A percentile compares a stretch with the other conserved stretches of the same genome.
phyloP scores from a whole-genome alignment of 495 filamentous ascomycete species.

The Penicillium desertorum region DNA sequence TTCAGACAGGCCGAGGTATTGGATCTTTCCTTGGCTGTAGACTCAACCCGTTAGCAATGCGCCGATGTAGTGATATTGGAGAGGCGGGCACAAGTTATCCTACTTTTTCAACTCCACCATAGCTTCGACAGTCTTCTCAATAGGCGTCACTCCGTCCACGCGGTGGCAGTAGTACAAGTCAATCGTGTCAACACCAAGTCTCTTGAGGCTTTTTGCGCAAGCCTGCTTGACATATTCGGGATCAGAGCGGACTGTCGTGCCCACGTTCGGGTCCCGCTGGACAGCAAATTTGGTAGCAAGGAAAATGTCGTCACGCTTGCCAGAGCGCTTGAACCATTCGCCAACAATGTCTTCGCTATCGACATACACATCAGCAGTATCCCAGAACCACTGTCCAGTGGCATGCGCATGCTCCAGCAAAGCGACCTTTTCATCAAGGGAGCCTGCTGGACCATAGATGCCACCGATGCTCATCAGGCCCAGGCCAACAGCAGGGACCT shows the following conservation, averaged over 20 bases:
- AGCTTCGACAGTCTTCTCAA: constrained; percentile 63
- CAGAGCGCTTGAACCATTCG: constrained; percentile 56
- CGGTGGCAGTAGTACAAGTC: constrained; percentile 60
- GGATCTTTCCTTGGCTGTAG: constrained; percentile 55
- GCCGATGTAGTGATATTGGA: no score
- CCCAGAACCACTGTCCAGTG: constrained; percentile 59
- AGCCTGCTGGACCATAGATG: constrained; percentile 44
- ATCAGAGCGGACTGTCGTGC: constrained; percentile 41
- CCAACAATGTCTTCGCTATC: constrained; percentile 52
- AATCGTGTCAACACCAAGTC: constrained; percentile 53
- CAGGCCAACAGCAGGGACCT: constrained; percentile 53
- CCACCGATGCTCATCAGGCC: constrained; percentile 55
- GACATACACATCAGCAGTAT: constrained; percentile 51
- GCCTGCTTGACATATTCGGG: constrained; percentile 53
- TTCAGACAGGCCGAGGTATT: constrained; percentile 57
- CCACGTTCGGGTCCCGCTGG: constrained; percentile 17
- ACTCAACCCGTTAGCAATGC: neutral
- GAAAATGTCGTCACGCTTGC: constrained; percentile 58
- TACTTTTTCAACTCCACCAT: constrained; percentile 54
- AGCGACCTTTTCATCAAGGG: constrained; percentile 32
- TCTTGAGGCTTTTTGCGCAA: constrained; percentile 52
- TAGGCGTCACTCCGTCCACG: constrained; percentile 41
- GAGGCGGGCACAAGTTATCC: neutral
- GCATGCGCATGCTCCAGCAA: constrained; percentile 51
- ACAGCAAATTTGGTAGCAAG: constrained; percentile 57